Evolutionary conservation across 2,329 filamentous ascomycete genomes (phyloP).

Genomic region (Aspergillus sp.): DNA sequence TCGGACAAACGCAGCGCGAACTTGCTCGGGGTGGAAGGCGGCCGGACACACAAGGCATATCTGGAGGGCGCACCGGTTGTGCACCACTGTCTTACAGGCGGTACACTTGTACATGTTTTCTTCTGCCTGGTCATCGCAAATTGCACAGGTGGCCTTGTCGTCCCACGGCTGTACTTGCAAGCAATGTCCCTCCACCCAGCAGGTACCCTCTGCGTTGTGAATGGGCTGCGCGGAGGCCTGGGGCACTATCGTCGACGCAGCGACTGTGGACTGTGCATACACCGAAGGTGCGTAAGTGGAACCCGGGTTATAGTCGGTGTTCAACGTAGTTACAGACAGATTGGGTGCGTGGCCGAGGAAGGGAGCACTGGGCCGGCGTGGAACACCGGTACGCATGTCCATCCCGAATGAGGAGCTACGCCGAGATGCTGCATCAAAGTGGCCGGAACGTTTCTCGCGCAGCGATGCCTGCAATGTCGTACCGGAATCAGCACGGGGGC

Average conservation of each 20-base stretch:
- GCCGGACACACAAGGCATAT: slow-evolving; percentile 67
- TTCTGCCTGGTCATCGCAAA: slow-evolving; percentile 61
- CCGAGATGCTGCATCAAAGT: slow-evolving; percentile 80
- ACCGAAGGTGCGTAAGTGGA: slow-evolving; percentile 53
- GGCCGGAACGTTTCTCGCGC: slow-evolving; percentile 89
- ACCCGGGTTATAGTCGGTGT: slow-evolving; percentile 40
- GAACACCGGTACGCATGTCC: slow-evolving; percentile 61
- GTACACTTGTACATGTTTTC: slow-evolving; percentile 56
- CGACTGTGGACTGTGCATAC: slow-evolving; percentile 54
- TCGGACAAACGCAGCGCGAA: slow-evolving; percentile 68
- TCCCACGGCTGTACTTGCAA: slow-evolving; percentile 48
- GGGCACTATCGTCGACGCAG: slow-evolving; percentile 55
- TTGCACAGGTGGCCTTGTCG: slow-evolving; percentile 47
- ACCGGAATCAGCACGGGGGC: slow-evolving; percentile 89
- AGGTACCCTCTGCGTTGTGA: slow-evolving; percentile 44
- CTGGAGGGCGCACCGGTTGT: slow-evolving; percentile 61
- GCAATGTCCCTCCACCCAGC: slow-evolving; percentile 53
- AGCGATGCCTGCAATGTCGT: slow-evolving; percentile 83
- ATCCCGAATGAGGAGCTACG: slow-evolving; percentile 91
- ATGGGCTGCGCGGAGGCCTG: slow-evolving; percentile 42
- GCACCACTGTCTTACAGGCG: slow-evolving; percentile 54
- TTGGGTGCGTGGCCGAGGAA: slow-evolving; percentile 65
- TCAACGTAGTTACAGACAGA: slow-evolving; percentile 48
- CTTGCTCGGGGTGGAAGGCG: slow-evolving; percentile 66
- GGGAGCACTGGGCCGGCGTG: slow-evolving; percentile 67